Conservation (phyloP, 768 basidiomycete genomes). For the Peribolospora baueri region DNA sequence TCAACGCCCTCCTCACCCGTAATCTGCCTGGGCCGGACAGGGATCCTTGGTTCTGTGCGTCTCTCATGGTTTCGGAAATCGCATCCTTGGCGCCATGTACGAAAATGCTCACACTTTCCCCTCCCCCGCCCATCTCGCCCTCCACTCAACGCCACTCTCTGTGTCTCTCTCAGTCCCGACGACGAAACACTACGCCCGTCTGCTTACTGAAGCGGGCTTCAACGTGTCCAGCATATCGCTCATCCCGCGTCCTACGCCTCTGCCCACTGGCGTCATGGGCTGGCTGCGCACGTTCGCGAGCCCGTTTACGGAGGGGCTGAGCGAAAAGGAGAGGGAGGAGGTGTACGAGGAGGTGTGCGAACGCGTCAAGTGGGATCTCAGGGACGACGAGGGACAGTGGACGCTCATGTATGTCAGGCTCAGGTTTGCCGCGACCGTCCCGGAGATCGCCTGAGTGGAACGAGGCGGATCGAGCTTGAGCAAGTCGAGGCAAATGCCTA, state of each 20-base stretch:
- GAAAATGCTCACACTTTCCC: constrained; percentile 17
- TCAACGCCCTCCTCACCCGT: constrained; percentile 14
- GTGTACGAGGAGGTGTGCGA: constrained; percentile 27
- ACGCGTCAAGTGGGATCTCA: constrained; percentile 5
- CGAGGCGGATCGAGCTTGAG: too few species aligned
- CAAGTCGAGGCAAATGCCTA: too few species aligned
- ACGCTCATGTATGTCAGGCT: constrained; percentile 47
- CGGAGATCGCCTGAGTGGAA: background rate
- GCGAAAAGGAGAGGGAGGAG: constrained; percentile 30
- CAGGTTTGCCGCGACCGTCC: constrained; percentile 30
- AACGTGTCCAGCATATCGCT: constrained; percentile 9
- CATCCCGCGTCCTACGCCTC: constrained; percentile 19
- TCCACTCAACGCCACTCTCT: constrained; percentile 20
- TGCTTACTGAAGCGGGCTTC: constrained; percentile 10
- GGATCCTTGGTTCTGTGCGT: background rate
- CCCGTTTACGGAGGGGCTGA: constrained; percentile 31
- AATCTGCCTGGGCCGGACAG: background rate
- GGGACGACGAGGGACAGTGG: constrained; percentile 28
- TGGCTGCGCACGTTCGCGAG: constrained; percentile 49
- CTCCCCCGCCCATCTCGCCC: constrained; percentile 31
- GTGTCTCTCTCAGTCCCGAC: background rate
- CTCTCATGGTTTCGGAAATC: background rate
- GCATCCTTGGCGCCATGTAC: too few species aligned
- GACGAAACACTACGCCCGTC: background rate
- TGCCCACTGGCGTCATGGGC: constrained; percentile 21